These are phyloP conservation scores for Claviceps lovelessii DNA, from an alignment of 2,329 filamentous ascomycete species.

Conservation along the genomic window DNA sequence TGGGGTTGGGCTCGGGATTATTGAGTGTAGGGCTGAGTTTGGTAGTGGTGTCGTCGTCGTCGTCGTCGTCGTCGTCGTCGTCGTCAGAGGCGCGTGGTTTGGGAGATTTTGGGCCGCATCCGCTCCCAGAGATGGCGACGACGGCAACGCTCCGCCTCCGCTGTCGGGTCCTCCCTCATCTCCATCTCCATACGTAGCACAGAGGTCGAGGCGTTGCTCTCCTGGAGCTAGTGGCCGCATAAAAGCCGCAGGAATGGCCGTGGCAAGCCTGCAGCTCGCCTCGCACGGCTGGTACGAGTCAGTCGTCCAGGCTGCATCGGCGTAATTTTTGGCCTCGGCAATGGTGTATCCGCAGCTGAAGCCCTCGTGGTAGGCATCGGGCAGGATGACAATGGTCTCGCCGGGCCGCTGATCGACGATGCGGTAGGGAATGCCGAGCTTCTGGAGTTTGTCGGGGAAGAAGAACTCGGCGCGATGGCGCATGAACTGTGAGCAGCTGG, in stretches of 20 bases:
- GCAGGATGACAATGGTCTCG: slow-evolving; percentile 26
- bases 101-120: too few relatives aligned
- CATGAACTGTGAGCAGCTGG: slow-evolving; percentile 26
- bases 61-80: too few relatives aligned
- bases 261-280: slow-evolving; percentile 18
- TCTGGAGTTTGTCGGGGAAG: slow-evolving; percentile 25
- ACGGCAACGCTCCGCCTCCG: too few relatives aligned
- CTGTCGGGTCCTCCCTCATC: too few relatives aligned
- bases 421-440: slow-evolving; percentile 23
- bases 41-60: too few relatives aligned
- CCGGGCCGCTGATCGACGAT: slow-evolving; percentile 25
- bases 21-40: too few relatives aligned
- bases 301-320: slow-evolving; percentile 21
- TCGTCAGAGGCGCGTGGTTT: too few relatives aligned
- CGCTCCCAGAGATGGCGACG: too few relatives aligned
- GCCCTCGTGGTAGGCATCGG: slow-evolving; percentile 26
- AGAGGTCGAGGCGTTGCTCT: slow-evolving; percentile 21
- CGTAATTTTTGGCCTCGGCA: slow-evolving; percentile 27
- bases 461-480: slow-evolving; percentile 27
- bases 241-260: slow-evolving; percentile 22
- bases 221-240: slow-evolving; percentile 19
- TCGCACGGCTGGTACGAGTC: slow-evolving; percentile 23
- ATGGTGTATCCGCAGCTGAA: slow-evolving; percentile 28
- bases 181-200: slow-evolving; percentile 12
- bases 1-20: too few relatives aligned